These are phyloP conservation scores for Collybiopsis confluens DNA, from an alignment of 768 basidiomycete species.

Conservation along the genomic window DNA sequence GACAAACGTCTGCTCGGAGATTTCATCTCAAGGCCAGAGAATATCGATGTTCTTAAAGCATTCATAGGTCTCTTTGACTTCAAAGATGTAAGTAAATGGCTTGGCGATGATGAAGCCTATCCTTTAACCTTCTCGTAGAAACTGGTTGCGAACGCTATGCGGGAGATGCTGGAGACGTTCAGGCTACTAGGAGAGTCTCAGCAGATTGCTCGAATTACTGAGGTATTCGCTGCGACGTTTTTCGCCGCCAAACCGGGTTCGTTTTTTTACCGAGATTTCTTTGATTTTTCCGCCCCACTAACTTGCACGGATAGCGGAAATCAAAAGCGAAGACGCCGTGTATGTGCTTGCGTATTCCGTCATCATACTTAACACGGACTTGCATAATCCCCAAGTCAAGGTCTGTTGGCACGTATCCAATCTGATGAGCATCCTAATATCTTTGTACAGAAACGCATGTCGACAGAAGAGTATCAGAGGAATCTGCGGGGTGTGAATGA, in stretches of 20 bases:
- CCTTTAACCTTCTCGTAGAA: constrained; percentile 51
- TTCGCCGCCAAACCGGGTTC: constrained; percentile 80
- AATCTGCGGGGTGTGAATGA: constrained; percentile 94
- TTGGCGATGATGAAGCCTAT: not conserved
- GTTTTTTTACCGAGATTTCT: constrained; percentile 16
- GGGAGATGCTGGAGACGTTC: constrained; percentile 90
- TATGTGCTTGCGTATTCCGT: constrained; percentile 94
- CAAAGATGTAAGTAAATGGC: constrained; percentile 56
- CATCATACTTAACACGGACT: constrained; percentile 98
- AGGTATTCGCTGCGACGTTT: constrained; percentile 89
- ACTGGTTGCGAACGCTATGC: constrained; percentile 92
- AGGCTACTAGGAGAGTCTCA: constrained; percentile 93
- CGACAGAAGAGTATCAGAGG: constrained; percentile 87
- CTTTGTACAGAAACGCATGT: constrained; percentile 83
- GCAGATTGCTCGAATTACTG: constrained; percentile 90
- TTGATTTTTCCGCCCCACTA: not conserved
- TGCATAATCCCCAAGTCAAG: constrained; percentile 89
- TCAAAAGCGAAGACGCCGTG: constrained; percentile 87
- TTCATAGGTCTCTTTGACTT: constrained; percentile 91
- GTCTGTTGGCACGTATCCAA: constrained; percentile 37
- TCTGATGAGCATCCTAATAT: constrained; percentile 5
- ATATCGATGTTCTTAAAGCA: constrained; percentile 76
- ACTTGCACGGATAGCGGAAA: constrained; percentile 53
- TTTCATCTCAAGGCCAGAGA: constrained; percentile 86
- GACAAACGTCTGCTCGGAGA: constrained; percentile 95